Base-by-base conservation (phyloP, 2,329 filamentous ascomycete species). In the Raffaelea deltoideospora region DNA sequence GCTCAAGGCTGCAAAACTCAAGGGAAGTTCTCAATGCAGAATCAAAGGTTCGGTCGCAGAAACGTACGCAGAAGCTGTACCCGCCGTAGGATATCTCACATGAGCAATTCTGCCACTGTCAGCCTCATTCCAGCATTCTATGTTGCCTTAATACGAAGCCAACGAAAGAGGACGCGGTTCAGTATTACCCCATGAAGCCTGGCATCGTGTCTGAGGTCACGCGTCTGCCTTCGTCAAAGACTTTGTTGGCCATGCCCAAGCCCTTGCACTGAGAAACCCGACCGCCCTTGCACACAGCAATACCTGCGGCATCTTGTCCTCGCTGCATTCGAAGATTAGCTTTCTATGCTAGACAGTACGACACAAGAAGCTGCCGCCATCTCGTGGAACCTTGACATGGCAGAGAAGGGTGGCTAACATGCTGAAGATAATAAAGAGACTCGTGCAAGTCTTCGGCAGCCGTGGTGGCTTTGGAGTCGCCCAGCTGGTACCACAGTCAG, bases 191-290 rank as follows among this genome's bases (percentile, higher is more conserved):
- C 80, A 90, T 87, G 57, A 74, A 88, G 24, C 86, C 86, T 11
- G 84, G 80, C 35, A 90, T 68, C 50, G 86, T 76, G 34, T 70
- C 62, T 29, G 40, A 17, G 24, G 41, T 32, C 32, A 87, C 67
- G 43, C 80, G 72, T 41, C 73, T 69, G 45, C 84, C 86, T 45
- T 93, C 81, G 37, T 78, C 67, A 58, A 94, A 93, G 47, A 93
- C 85, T 27, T 44, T 41, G 34, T 18, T 29, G 22, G 81, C 86
- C 69, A 94, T 79, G 38, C 86, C 87, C 52, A 86, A 85, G 46
- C 85, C 85, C 61, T 95, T 95, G 64, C 81, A 80, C 54, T 92
- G 84, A 54, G 79, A 88, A 47, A 94, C 79, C 31, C 84, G 71
- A 43, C 87, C 86, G 26, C 82, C 82, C 63, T 43, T 14, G 69